A percentile compares a stretch with the other conserved stretches of the same genome.
These are phyloP conservation scores for Populus euphratica DNA, from an alignment of 345 rosid genomes.

Conservation along the genomic window DNA sequence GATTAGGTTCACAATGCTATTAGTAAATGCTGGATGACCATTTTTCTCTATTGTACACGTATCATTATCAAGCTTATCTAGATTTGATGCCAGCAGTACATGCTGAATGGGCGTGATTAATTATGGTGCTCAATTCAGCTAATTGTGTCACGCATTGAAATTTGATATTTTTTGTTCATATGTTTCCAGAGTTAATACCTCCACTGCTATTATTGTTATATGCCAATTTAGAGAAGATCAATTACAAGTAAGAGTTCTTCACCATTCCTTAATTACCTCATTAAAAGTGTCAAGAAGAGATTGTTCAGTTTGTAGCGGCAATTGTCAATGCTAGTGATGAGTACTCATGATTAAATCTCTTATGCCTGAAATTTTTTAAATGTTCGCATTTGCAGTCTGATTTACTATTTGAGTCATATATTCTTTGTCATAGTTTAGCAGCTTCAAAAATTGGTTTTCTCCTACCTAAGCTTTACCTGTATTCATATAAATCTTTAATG, in stretches of 20 bases:
- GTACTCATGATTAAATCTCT: neutral
- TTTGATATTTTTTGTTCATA: neutral
- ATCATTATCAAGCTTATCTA: neutral
- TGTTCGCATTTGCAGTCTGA: neutral
- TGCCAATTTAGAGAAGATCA: constrained; percentile 59
- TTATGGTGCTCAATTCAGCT: neutral
- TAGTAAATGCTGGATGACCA: neutral
- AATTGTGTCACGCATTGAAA: neutral
- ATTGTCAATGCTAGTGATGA: neutral
- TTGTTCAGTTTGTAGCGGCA: neutral
- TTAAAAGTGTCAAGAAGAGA: neutral
- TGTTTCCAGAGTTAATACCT: neutral
- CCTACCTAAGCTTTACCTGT: neutral
- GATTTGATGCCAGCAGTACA: neutral
- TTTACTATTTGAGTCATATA: neutral
- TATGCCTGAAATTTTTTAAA: neutral
- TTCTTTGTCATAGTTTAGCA: no score
- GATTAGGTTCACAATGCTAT: neutral
- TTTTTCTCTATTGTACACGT: neutral
- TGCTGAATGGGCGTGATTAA: neutral
- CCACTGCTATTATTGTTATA: neutral
- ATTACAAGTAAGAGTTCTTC: constrained; percentile 56
- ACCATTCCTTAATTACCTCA: neutral
- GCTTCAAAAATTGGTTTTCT: neutral
- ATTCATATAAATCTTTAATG: neutral